Base-by-base conservation (phyloP, 1,139 yeast species). In the Wickerhamiella pararugosa region DNA sequence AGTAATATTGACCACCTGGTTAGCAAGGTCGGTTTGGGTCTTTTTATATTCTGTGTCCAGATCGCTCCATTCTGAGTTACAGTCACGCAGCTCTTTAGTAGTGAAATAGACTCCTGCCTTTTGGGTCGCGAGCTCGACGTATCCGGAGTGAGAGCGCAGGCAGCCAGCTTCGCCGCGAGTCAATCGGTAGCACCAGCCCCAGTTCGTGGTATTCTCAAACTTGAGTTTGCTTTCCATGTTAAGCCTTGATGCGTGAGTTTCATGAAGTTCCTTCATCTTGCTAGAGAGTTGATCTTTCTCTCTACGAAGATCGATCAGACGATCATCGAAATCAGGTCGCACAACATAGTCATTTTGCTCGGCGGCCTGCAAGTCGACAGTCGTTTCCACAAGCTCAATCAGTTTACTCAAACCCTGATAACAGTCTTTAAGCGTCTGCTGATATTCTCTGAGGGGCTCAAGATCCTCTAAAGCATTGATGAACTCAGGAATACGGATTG, bases 91-190 rank as follows among this genome's bases (percentile, higher is more conserved):
- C 49, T 70, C 69, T 34, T 66, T 62, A 2, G 94, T 83, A 5
- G 94, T 83, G 64, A 90, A 90, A 58, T 70, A 84, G 2, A 87
- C 90, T 44, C 98, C 98, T 1, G 95, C 94, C 59, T 90, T 90
- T 31, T 84, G 93, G 0, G 97, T 86, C 43, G 86, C 83, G 30
- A 87, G 66, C 57, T 90, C 96, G 41, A 70, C 69, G 56, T 79
- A 90, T 39, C 71, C 69, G 6, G 62, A 52, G 25, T 64, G 61
- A 34, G 76, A 76, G 53, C 97, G 71, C 45, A 90, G 66, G 21
- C 80, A 79, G 7, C 77, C 69, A 2, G 94, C 87, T 56, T 87
- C 97, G 43, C 75, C 83, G 60, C 98, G 73, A 0, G 97, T 87
- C 25, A 90, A 73, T 52, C 97, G 70, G 67, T 87, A 74, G 57